phyloP scores from a whole-genome alignment of 2,329 filamentous ascomycete genomes.

The Fusarium coicis region DNA sequence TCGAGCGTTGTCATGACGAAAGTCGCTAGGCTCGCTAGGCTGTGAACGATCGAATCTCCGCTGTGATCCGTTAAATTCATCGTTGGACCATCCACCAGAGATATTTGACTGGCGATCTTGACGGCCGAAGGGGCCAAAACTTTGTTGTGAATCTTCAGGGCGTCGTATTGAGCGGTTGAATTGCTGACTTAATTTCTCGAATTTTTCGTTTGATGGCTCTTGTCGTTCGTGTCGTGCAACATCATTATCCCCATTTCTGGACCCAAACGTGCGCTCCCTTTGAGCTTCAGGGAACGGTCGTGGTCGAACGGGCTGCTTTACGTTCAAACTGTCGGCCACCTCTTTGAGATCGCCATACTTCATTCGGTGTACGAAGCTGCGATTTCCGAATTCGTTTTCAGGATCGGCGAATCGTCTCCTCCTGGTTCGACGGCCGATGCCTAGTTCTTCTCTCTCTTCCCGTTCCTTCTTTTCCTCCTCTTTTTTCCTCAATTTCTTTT shows the following conservation, averaged over 20 bases:
- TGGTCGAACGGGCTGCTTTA: slow-evolving; percentile 44
- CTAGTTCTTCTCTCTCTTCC: slow-evolving; percentile 48
- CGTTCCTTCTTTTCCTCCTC: slow-evolving; percentile 51
- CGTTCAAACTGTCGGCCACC: slow-evolving; percentile 37
- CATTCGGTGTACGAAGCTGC: slow-evolving; percentile 65
- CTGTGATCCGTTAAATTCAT: slow-evolving; percentile 11
- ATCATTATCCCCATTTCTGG: neutral
- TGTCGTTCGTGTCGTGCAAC: neutral
- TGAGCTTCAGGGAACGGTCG: slow-evolving; percentile 33
- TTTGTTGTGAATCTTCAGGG: slow-evolving; percentile 1
- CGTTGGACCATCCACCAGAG: neutral
- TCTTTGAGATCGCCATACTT: slow-evolving; percentile 57
- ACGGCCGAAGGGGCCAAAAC: neutral
- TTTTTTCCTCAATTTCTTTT: slow-evolving; percentile 62
- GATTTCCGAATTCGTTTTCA: slow-evolving; percentile 61
- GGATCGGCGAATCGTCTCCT: slow-evolving; percentile 64
- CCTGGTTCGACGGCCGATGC: slow-evolving; percentile 56
- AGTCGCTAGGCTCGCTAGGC: neutral
- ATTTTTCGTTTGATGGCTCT: neutral
- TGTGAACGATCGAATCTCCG: slow-evolving; percentile 10
- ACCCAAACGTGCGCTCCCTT: slow-evolving; percentile 11
- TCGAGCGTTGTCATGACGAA: slow-evolving; percentile 16
- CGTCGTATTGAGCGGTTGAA: neutral
- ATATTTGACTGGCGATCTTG: slow-evolving; percentile 1
- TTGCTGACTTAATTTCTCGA: neutral